Base-by-base conservation (phyloP, 768 basidiomycete species). In the Termitomyces heimii region DNA sequence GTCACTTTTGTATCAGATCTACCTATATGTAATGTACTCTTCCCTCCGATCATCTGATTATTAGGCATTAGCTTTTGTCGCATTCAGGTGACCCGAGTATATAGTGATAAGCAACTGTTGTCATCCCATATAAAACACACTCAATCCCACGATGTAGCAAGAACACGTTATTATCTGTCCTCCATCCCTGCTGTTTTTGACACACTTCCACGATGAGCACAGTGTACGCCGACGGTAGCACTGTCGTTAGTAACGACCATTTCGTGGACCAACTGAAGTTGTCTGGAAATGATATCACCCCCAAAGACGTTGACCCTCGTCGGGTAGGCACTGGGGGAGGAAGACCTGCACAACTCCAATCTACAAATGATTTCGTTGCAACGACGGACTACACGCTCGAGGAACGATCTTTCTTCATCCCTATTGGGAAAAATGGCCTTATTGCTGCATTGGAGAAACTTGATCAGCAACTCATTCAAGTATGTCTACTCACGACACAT, bases 371-470 rank as follows among this genome's bases (percentile, higher is more conserved):
- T 42, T 83, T 85, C 61, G 67, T 77, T 56, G 77, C 70, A 20
- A 71, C 73, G 5, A 70, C 72, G 34, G 82, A 86, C 51, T 81
- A 82, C 60, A 70, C 71, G 28, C 61, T 82, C 6, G 77, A 82
- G 56, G 81, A 85, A 29, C 72, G 86, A 43, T 84, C 85, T 0
- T 92, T 89, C 75, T 86, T 90, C 62, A 77, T 92, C 47, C 77
- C 73, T 2, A 88, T 92, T 55, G 78, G 76, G 16, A 83, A 80
- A 64, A 77, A 77, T n/a, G 88, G 89, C 44, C 66, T 92, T 31
- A 79, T 86, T 57, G 77, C 70, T 32, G 92, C 92, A 9, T 68
- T 93, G 37, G 76, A 88, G 66, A 84, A 83, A 65, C 81, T 92
- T 40, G 85, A 93, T 63, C 54, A 54, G 44, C 83, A 89, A 66